phyloP scores from a whole-genome alignment of 805 yeast species.

The Ogataea chonburiensis region DNA sequence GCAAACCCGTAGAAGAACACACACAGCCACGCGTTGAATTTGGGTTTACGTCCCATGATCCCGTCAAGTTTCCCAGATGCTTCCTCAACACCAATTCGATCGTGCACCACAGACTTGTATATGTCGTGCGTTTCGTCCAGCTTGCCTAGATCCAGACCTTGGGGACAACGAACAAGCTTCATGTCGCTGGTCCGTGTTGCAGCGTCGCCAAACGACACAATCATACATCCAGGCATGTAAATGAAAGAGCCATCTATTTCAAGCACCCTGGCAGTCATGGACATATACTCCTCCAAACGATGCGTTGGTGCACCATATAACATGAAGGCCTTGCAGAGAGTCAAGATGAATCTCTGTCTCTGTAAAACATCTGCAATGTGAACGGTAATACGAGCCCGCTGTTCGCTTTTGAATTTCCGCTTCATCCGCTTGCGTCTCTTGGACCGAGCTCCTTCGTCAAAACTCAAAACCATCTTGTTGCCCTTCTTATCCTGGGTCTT shows the following conservation, averaged over 20 bases:
- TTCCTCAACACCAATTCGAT: constrained; percentile 81
- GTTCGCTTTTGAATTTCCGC: constrained; percentile 38
- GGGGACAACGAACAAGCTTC: constrained; percentile 80
- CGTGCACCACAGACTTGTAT: constrained; percentile 89
- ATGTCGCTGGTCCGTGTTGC: constrained; percentile 94
- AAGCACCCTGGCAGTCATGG: constrained; percentile 86
- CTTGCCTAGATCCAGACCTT: constrained; percentile 83
- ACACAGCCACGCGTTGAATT: constrained; percentile 74
- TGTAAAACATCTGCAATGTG: constrained; percentile 89
- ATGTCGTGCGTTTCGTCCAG: constrained; percentile 78
- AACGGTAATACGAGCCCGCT: constrained; percentile 77
- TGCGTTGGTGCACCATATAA: constrained; percentile 96
- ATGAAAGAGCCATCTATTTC: constrained; percentile 93
- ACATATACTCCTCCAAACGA: constrained; percentile 88
- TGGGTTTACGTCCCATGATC: constrained; percentile 56
- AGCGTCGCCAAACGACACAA: constrained; percentile 89
- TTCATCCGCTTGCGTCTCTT: constrained; percentile 25
- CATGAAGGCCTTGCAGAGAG: constrained; percentile 89
- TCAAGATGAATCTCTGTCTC: constrained; percentile 79
- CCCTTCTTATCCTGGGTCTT: constrained; percentile 5
- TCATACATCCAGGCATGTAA: constrained; percentile 94
- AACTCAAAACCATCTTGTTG: constrained; percentile 5
- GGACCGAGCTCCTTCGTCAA: constrained; percentile 10
- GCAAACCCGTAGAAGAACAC: constrained; percentile 79
- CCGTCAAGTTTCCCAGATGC: constrained; percentile 72